Evolutionary conservation across 225 moss, liverwort and hornwort genomes (phyloP).

Genomic region (Pseudisothecium myosuroides): DNA sequence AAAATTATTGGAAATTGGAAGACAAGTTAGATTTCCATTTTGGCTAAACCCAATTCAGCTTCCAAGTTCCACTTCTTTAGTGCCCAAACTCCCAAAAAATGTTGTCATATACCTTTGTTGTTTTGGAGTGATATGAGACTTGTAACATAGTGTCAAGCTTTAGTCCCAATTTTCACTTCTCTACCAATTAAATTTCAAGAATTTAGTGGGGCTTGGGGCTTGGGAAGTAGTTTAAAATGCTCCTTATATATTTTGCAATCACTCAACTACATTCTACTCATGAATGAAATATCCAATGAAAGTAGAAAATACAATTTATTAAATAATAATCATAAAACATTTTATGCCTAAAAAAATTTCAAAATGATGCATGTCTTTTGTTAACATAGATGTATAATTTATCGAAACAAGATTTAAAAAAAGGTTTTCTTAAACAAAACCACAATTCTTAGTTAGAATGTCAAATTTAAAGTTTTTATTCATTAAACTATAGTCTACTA

Average conservation of each 20-base stretch:
- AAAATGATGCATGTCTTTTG: not conserved
- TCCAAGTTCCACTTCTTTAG: accelerated
- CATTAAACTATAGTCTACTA: not conserved
- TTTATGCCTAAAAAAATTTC: not conserved
- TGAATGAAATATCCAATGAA: not conserved
- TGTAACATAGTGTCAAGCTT: accelerated
- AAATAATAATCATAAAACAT: not conserved
- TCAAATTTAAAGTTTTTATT: not conserved
- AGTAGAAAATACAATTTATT: not conserved
- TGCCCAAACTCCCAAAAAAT: accelerated
- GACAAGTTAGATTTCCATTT: accelerated
- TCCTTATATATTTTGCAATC: not conserved
- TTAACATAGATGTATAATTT: not conserved
- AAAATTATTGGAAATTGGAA: accelerated
- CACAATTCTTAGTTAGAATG: not conserved
- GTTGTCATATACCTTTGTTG: accelerated
- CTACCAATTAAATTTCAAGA: not conserved
- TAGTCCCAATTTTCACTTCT: not conserved
- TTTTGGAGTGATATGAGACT: not conserved
- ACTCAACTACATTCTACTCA: accelerated
- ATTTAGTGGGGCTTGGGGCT: not conserved
- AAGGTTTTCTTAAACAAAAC: accelerated
- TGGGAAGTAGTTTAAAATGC: accelerated
- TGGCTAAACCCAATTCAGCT: accelerated
- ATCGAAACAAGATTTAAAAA: no score